Base-by-base conservation (phyloP, 169 alveolate species). In the Cryptosporidium tyzzeri region DNA sequence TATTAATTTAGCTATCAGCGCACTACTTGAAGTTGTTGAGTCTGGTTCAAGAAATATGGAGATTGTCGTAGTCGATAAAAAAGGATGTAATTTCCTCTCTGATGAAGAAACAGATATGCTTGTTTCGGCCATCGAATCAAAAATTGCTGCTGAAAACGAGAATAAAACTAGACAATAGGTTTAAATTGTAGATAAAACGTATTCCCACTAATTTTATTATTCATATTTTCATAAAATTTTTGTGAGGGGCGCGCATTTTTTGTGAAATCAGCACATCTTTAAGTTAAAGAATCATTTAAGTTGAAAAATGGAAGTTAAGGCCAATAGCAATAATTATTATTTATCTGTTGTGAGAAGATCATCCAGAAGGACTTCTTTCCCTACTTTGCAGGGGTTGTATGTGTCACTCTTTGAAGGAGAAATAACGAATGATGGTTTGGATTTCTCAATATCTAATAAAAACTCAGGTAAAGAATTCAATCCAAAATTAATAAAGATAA, bases 1-100 rank as follows among this genome's bases (percentile, higher is more conserved):
- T 8, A 86, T 97, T 44, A 94, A 92, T 71, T 91, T 97, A 73
- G 98, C 99, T 21, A 87, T 98, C 65, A 97, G 96, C 86, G 99
- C 99, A 10, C 92, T 97, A 73, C 91, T 97, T 59, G 99, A 98
- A 93, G 99, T 95, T 0, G 89, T 80, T 23, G 89, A 80, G 62
- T 80, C 89, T 0, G 89, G 89, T 12, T 80, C 89, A 0, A 61
- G 75, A 67, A 80, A 80, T 39, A 80, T 80, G 89, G 89, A 80
- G 37, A 44, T 80, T 39, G 89, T 50, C 4, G 51, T 80, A 3
- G 69, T 80, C 1, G 75, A 80, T 67, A 59, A 80, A 45, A 80
- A 80, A 48, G 89, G 89, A 18, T 80, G 89, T 39, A 59, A 39
- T 8, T 65, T 80, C 70, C 44, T 80, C 12, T 41, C 65, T 23